Base-by-base conservation (phyloP, 495 filamentous ascomycete species). In the Thozetella sp. region DNA sequence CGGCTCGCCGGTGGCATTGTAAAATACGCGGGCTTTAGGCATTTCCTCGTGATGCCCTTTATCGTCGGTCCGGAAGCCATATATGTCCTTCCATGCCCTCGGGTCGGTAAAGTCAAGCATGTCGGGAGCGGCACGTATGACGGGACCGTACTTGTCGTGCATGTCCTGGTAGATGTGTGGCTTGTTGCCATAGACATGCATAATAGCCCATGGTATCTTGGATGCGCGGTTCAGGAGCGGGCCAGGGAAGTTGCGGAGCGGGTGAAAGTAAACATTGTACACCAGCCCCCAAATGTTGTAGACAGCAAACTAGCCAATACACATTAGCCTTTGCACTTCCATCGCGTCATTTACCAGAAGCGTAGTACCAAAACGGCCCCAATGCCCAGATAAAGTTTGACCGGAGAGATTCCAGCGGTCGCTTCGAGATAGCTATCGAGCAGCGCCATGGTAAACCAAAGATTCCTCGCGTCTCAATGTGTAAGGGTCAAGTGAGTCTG, bases 31-130 rank as follows among this genome's bases (percentile, higher is more conserved):
- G 46, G 76, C 65, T 57, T 79, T 80, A 19, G 63, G 40, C 53
- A 78, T 67, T 22, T 74, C 68, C 26, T 40, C 54, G 22, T 51
- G 52, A 48, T 55, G 30, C n/a, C 9, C 50, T 24, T 34, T 43
- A 23, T 25, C 26, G 20, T 69, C 64, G 55, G 67, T 63, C n/a
- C 61, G 68, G 61, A 70, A 66, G 6, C 80, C 82, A 57, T 87
- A 85, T 40, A 90, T 87, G 61, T 88, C 86, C 27, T 78, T 77
- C 76, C 81, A 87, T 10, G 86, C 83, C 2, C 64, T 59, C 0
- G 75, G 66, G 1, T 78, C 75, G 58, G 72, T 81, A 71, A 86
- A 90, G 4, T 77, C 80, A 1, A 91, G 67, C 55, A 84, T 78
- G 25, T 77, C 67, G 2, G 87, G 87, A 0, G 72, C 63, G 26